These are phyloP conservation scores for Willaertia magna DNA, from an alignment of 208 protist species.

Conservation along the genomic window DNA sequence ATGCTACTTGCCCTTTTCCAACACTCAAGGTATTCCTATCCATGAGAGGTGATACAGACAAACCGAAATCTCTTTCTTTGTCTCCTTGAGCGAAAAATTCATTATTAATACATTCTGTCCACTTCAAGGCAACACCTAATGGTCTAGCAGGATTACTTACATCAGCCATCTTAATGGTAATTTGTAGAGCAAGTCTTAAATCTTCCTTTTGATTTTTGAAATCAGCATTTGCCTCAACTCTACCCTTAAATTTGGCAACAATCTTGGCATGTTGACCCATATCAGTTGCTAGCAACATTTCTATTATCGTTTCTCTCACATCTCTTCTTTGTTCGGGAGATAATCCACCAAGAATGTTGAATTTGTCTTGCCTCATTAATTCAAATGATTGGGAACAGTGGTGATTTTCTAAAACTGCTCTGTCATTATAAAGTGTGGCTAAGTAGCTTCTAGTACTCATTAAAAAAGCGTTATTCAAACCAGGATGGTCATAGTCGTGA, in stretches of 20 bases:
- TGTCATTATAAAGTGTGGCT: conserved; percentile 78
- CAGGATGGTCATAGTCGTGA: conserved; percentile 91
- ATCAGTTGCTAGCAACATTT: conserved; percentile 81
- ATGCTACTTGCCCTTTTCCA: conserved; percentile 26
- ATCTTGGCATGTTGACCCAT: conserved; percentile 73
- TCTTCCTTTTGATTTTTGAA: conserved; percentile 55
- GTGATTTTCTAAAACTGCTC: conserved; percentile 20
- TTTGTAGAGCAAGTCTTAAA: conserved; percentile 56
- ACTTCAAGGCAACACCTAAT: conserved; percentile 64
- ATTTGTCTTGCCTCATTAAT: neutral
- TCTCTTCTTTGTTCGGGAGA: conserved; percentile 55
- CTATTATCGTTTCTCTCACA: conserved; percentile 64
- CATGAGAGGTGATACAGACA: conserved; percentile 78
- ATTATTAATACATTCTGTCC: conserved; percentile 67
- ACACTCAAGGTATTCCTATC: conserved; percentile 36
- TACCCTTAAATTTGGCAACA: conserved; percentile 48
- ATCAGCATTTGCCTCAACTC: conserved; percentile 44
- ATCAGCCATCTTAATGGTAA: conserved; percentile 81
- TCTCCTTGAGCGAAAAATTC: conserved; percentile 87
- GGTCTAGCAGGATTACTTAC: conserved; percentile 78
- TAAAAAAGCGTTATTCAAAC: conserved; percentile 89
- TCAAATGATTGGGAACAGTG: conserved; percentile 8
- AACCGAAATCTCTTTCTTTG: conserved; percentile 54
- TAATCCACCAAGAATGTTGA: conserved; percentile 11
- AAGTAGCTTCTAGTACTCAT: conserved; percentile 68